Base-by-base conservation (phyloP, 345 rosid genomes). In the Moringa oleifera region DNA sequence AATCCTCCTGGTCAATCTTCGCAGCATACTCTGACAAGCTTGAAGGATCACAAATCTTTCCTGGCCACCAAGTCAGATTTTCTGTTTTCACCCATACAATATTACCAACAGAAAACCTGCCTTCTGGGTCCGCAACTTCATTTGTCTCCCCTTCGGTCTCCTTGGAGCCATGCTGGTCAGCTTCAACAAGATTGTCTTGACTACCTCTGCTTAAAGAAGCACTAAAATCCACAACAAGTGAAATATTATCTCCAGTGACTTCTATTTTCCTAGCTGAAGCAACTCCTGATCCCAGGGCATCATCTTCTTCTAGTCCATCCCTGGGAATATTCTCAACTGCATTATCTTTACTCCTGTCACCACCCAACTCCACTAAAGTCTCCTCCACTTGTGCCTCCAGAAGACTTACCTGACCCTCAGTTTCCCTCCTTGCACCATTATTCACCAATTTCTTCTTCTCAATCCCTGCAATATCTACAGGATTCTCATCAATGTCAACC, bases 51-150 rank as follows among this genome's bases (percentile, higher is more conserved):
- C 69, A 64, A 37, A 90, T 69, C 82, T 82, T 87, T 60, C 96
- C 97, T 0, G 96, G 96, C 97, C 98, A 89, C 97, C 98, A 93
- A 51, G 75, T 79, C 47, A 73, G 73, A 65, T 68, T 78, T 66
- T 80, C 86, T 22, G 77, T 78, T 75, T 76, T 85, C 56, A 78
- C 77, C 97, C 96, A 93, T 10, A 93, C 97, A 57, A 87, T 67
- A 77, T 89, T 91, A 24, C 96, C 96, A 18, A 74, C 81, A 47
- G 57, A 41, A 65, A 81, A 75, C 69, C 66, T 71, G 64, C 56
- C 19, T 41, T 75, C 66, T 52, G 53, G 51, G 64, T 62, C 58
- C 21, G 63, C 77, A 47, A 53, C 62, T 24, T 28, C 79, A 49
- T 58, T 56, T 18, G 57, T 56, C 71, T 72, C 55, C 46, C 63